These are phyloP conservation scores for Penicillium taxi DNA, from an alignment of 495 filamentous ascomycete species.

Conservation along the genomic window DNA sequence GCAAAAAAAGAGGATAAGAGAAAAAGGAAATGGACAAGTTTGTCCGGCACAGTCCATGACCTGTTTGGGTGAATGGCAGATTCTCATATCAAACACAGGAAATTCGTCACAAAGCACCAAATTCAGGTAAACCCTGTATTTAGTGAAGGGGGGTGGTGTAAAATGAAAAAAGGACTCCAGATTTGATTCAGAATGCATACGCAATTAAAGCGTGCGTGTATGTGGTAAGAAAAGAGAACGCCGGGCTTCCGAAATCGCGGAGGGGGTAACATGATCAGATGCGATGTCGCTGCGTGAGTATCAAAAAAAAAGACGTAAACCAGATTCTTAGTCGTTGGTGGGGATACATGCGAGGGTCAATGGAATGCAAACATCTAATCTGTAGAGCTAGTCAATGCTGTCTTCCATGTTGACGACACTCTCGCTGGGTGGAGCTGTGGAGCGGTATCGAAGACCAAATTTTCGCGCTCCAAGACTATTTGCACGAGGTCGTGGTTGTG, in stretches of 20 bases:
- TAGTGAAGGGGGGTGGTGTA: not conserved
- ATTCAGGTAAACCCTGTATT: not conserved
- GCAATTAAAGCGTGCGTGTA: slow-evolving; percentile 9
- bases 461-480: slow-evolving; percentile 36
- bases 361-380: not conserved
- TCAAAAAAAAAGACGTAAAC: slow-evolving; percentile 13
- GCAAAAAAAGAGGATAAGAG: not conserved
- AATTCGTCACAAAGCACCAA: slow-evolving; percentile 11
- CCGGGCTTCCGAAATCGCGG: slow-evolving; percentile 17
- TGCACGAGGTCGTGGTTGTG: slow-evolving; percentile 31
- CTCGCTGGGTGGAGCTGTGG: slow-evolving; percentile 23
- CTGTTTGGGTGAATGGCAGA: not conserved
- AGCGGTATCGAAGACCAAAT: slow-evolving; percentile 31
- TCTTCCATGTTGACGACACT: slow-evolving; percentile 27
- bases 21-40: slow-evolving; percentile 1
- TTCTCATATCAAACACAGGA: slow-evolving; percentile 7
- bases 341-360: slow-evolving; percentile 11
- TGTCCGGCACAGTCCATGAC: not conserved
- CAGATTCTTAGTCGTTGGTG: not conserved
- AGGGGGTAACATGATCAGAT: slow-evolving; percentile 8
- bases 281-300: slow-evolving; percentile 26
- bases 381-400: slow-evolving; percentile 25
- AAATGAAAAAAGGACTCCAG: slow-evolving; percentile 14
- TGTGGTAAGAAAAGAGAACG: slow-evolving; percentile 19
- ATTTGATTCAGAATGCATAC: slow-evolving; percentile 10